A percentile compares a stretch with the other conserved stretches of the same genome.
phyloP scores from a whole-genome alignment of 345 rosid genomes.

The Camelina hispida region DNA sequence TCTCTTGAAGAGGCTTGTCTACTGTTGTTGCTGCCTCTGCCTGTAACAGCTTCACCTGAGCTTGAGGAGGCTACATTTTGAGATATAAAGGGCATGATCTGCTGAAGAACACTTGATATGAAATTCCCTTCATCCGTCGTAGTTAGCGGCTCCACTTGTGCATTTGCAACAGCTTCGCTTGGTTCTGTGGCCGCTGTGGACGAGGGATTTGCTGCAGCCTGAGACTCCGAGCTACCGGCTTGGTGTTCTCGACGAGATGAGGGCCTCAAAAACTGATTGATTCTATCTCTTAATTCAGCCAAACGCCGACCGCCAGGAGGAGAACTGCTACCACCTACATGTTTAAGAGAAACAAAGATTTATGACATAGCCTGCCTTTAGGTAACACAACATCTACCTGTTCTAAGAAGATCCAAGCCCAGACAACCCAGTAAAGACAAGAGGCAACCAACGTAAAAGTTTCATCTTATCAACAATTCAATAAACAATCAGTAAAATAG shows the following conservation, averaged over 20 bases:
- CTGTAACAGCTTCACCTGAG: constrained; percentile 34
- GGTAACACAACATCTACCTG: neutral
- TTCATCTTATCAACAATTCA: constrained; percentile 3
- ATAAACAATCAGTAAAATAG: constrained; percentile 7
- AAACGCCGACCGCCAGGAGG: constrained; percentile 35
- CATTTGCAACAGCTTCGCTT: constrained; percentile 39
- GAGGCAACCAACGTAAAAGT: neutral
- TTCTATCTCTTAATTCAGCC: constrained; percentile 40
- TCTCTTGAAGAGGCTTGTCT: constrained; percentile 45
- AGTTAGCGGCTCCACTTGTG: constrained; percentile 40
- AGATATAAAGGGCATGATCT: constrained; percentile 57
- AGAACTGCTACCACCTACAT: constrained; percentile 40
- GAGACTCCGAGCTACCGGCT: constrained; percentile 40
- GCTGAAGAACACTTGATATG: constrained; percentile 57
- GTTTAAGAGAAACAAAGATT: constrained; percentile 15
- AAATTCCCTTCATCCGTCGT: constrained; percentile 52
- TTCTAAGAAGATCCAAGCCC: constrained; percentile 20
- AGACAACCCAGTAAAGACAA: neutral
- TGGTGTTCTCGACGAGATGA: constrained; percentile 50
- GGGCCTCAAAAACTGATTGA: constrained; percentile 54
- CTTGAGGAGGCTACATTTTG: constrained; percentile 40
- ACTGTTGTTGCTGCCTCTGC: constrained; percentile 29
- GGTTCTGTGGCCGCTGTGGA: constrained; percentile 35
- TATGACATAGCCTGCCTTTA: constrained; percentile 11
- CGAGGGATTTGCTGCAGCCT: constrained; percentile 36